Conservation (phyloP, 2,329 filamentous ascomycete genomes). For the Sordariomycetes sp. region DNA sequence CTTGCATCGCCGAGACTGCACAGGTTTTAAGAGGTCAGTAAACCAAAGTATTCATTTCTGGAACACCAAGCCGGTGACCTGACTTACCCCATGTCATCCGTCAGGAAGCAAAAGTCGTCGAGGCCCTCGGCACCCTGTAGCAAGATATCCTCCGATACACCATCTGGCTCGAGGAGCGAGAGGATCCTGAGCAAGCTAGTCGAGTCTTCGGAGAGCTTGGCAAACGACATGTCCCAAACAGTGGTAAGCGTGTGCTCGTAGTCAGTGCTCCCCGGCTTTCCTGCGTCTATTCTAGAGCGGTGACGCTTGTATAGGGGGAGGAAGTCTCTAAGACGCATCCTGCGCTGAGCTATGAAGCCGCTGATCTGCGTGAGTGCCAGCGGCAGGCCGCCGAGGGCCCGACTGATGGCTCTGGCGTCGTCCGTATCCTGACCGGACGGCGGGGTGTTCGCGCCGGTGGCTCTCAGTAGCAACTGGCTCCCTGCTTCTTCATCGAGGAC, state of each 20-base stretch:
- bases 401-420: no score
- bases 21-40: background rate
- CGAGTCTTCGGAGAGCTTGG: slow-evolving; percentile 11
- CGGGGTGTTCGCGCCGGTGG: no score
- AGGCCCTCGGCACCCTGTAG: slow-evolving; percentile 8
- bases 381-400: no score
- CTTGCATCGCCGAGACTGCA: background rate
- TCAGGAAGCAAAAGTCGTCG: slow-evolving; percentile 11
- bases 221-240: slow-evolving; percentile 17
- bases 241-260: slow-evolving; percentile 18
- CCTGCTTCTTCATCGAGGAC: no score
- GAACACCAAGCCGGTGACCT: slow-evolving; percentile 5
- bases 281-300: no score
- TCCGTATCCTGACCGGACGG: no score
- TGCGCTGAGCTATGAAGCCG: no score
- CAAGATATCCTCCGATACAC: slow-evolving; percentile 15
- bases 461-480: no score
- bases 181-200: slow-evolving; percentile 13
- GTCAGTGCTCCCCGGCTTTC: slow-evolving; percentile 9
- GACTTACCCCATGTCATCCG: no score
- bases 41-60: background rate
- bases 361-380: no score
- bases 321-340: no score
- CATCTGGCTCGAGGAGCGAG: slow-evolving; percentile 17
- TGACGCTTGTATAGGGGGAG: no score